Evolutionary conservation across 2,329 filamentous ascomycete species (phyloP).

Genomic region (Pseudopithomyces chartarum): DNA sequence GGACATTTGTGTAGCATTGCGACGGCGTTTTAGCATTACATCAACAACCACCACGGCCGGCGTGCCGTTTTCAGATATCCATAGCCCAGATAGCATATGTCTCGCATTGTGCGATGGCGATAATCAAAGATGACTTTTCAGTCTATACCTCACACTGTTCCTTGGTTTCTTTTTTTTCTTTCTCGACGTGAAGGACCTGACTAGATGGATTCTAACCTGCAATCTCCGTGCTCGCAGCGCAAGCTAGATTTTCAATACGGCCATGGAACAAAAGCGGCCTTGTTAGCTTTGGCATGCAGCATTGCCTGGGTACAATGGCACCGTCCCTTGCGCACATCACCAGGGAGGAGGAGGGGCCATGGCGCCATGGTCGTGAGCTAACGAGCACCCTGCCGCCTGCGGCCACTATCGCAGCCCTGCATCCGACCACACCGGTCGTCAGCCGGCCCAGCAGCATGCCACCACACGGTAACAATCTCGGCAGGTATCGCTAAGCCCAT

Average conservation of each 20-base stretch:
- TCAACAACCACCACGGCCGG: conserved; percentile 2
- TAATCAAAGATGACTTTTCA: conserved; percentile 11
- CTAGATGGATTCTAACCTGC: too few relatives aligned
- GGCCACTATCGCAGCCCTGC: not conserved
- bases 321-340: conserved; percentile 2
- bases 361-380: too few relatives aligned
- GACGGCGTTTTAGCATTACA: conserved; percentile 17
- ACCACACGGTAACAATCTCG: not conserved
- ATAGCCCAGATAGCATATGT: conserved; percentile 10
- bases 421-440: conserved; percentile 10
- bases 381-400: conserved; percentile 2
- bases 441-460: conserved; percentile 4
- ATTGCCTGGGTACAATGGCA: too few relatives aligned
- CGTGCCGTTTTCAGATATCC: conserved; percentile 10
- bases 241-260: not conserved
- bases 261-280: not conserved
- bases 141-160: conserved; percentile 5
- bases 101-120: conserved; percentile 3
- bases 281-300: not conserved
- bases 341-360: too few relatives aligned
- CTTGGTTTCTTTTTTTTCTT: too few relatives aligned
- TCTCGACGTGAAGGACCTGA: too few relatives aligned
- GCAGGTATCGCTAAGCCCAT: not conserved
- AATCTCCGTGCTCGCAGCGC: conserved; percentile 8
- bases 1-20: conserved; percentile 20